Evolutionary conservation across 169 alveolate species (phyloP).

Genomic region (Babesia sp.): DNA sequence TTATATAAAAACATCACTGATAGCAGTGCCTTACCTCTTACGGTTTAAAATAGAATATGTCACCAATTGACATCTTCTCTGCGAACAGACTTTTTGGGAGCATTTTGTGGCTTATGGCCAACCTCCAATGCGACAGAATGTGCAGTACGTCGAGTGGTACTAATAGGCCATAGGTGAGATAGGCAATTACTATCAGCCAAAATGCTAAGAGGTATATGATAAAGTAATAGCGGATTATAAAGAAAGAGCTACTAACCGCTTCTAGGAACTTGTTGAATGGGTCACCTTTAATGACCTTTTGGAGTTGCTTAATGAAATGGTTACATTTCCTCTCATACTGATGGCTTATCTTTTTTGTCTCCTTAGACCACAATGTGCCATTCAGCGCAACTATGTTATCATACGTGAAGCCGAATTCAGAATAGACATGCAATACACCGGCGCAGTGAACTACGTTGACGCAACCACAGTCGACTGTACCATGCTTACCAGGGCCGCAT

Average conservation of each 20-base stretch:
- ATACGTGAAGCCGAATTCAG: neutral
- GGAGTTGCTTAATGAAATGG: neutral
- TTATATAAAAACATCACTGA: no score
- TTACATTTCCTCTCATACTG: neutral
- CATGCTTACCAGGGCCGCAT: no score
- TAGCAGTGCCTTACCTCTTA: no score
- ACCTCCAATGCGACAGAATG: neutral
- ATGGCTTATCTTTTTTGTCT: no score
- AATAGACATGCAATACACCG: constrained; percentile 1
- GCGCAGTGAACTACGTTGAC: neutral
- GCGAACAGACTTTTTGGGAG: no score
- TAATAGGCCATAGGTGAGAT: neutral
- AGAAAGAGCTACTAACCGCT: neutral
- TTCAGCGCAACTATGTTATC: neutral
- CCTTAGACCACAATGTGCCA: no score
- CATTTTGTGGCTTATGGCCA: no score
- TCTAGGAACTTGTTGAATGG: neutral
- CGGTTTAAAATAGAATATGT: no score
- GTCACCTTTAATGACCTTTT: neutral
- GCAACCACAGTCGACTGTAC: neutral
- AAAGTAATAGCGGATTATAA: neutral
- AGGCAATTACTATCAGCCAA: neutral
- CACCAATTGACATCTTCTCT: no score
- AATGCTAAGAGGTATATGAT: neutral
- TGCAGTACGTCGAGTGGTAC: neutral